Base-by-base conservation (phyloP, 345 rosid species). In the Salix koriyanagi region DNA sequence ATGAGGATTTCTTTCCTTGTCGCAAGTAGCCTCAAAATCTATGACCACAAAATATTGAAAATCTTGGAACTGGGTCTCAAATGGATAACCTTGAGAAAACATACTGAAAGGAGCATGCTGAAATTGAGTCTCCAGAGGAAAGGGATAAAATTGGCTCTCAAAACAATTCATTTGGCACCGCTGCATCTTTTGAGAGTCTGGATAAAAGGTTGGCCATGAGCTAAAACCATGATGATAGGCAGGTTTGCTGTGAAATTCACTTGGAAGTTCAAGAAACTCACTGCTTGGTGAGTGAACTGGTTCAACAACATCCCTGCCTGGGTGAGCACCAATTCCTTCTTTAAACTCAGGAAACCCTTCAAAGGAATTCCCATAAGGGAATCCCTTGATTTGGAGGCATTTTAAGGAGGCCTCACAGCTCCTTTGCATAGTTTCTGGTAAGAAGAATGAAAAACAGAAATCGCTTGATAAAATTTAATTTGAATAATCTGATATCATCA, bases 1-100 rank as follows among this genome's bases (percentile, higher is more conserved):
- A 67, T 86, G 86, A n/a, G 88, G 88, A 69, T 81, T 86, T 79
- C 70, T 83, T 71, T 77, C 88, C 80, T 79, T 83, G 76, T 83
- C 88, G 73, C 88, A 81, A 66, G 88, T 86, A 52, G 86, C 88
- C 86, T 86, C 88, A 42, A 86, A 83, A 79, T 86, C 88, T 67
- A 86, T 83, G 75, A 86, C 85, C 75, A 86, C 86, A 77, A 86
- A 83, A 81, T 86, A 83, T 71, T 83, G 86, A 75, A 86, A 86
- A 65, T 87, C 91, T 81, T 87, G 92, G 75, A 82, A 83, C 72
- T 79, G 90, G 77, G 79, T 58, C 36, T 87, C 83, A 36, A 60
- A 67, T 7, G 87, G 87, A 61, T 81, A 56, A 68, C 83, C 87
- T 70, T 80, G 88, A 61, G 84, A 21, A 66, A 71, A 80, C 61